Base-by-base conservation (phyloP, 1,284 basidiomycete genomes). In the Laetiporus sulphureus region DNA sequence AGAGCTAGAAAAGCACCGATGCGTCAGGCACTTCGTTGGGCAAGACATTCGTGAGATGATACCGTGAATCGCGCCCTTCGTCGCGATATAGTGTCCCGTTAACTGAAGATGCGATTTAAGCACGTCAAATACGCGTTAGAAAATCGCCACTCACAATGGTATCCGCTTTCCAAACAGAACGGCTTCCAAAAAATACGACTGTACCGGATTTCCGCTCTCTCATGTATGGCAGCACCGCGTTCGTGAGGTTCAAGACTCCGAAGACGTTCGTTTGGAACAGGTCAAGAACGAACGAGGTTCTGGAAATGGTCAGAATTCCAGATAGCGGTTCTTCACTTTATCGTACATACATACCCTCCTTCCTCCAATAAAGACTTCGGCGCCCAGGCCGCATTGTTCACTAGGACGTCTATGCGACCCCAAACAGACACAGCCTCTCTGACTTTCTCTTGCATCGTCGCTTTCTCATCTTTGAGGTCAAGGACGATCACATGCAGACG, bases 321-420 rank as follows among this genome's bases (percentile, higher is more conserved):
- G n/a, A n/a, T n/a, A n/a, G 33, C 5, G 20, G 11, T 5, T 15
- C 10, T 50, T 40, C 12, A 59, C 38, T 36, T 55, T 54, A 36
- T 62, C 59, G n/a, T 27, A 16, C 19, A n/a, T n/a, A 29, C 62
- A 46, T 41, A 65, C 63, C 61, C 63, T 41, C 55, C 58, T 51
- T 66, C 64, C 46, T 67, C 65, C 25, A 62, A 46, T 15, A 62
- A 46, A 20, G 56, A 54, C 48, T 59, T 56, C 42, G 59, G 53
- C 29, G 60, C 64, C 44, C 57, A 60, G 19, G 75, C 77, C 8
- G 78, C 78, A 57, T 79, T 80, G 53, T 74, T 75, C 37, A 80
- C 71, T 15, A 79, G 60, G 11, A 78, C 72, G 55, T 81, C 77
- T 38, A 80, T 68, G 24, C 72, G 61, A 0, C 72, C 71, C 61